Percentiles rank a stretch among this genome's conserved stretches.
phyloP scores from a whole-genome alignment of 1,284 basidiomycete genomes.

The Gomphus sp. region DNA sequence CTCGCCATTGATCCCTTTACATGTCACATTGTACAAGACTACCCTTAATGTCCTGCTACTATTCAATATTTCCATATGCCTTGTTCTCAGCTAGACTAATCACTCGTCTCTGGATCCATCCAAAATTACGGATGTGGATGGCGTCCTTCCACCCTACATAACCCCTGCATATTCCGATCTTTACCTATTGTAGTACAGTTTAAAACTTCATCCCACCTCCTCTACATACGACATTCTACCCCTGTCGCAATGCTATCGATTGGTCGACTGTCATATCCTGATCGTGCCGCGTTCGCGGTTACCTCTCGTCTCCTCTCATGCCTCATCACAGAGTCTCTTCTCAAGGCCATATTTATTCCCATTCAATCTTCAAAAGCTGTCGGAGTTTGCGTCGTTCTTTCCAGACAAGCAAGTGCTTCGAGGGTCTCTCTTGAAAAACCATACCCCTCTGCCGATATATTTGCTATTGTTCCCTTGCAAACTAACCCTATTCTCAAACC shows the following conservation, averaged over 20 bases:
- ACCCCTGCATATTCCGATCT: no score
- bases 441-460: conserved; percentile 26
- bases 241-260: background rate
- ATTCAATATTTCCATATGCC: no score
- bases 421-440: conserved; percentile 19
- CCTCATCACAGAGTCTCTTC: conserved; percentile 35
- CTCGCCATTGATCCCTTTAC: no score
- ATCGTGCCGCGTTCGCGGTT: conserved; percentile 36
- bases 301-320: conserved; percentile 36
- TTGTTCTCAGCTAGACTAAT: no score
- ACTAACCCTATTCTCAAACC: conserved; percentile 26
- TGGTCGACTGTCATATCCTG: background rate
- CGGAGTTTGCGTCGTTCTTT: conserved; percentile 31
- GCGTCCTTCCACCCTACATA: no score
- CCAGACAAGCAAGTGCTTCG: conserved; percentile 24
- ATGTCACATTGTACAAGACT: no score
- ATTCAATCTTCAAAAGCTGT: conserved; percentile 17
- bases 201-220: background rate
- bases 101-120: no score
- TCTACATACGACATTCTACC: background rate
- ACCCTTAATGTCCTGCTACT: no score
- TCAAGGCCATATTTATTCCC: conserved; percentile 32
- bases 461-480: conserved; percentile 30
- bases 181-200: no score
- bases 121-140: no score